These are phyloP conservation scores for Pseudozyma tsukubaensis DNA, from an alignment of 1,284 basidiomycete genomes.

Conservation along the genomic window DNA sequence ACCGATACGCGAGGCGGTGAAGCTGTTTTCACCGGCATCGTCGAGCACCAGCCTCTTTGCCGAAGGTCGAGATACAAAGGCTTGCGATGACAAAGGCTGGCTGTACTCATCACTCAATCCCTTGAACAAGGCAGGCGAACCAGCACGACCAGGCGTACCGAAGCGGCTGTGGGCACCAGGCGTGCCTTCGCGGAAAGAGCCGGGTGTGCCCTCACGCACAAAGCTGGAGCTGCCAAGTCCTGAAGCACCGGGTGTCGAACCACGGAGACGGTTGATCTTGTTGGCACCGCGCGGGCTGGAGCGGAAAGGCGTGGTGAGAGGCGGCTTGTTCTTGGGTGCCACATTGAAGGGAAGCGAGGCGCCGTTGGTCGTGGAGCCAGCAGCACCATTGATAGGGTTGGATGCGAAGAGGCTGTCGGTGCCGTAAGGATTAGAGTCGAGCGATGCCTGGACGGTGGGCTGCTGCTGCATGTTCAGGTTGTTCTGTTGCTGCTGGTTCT, in stretches of 20 bases:
- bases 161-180: slow-evolving; percentile 51
- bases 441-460: slow-evolving; percentile 70
- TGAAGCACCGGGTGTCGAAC: slow-evolving; percentile 58
- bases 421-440: slow-evolving; percentile 87
- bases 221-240: slow-evolving; percentile 48
- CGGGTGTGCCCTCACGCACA: slow-evolving; percentile 51
- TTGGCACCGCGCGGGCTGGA: slow-evolving; percentile 60
- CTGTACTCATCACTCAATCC: slow-evolving; percentile 74
- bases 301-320: slow-evolving; percentile 72
- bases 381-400: slow-evolving; percentile 44
- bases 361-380: slow-evolving; percentile 53
- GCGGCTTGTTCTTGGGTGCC: slow-evolving; percentile 70
- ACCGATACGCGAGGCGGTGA: slow-evolving; percentile 39
- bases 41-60: slow-evolving; percentile 95
- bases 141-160: slow-evolving; percentile 50
- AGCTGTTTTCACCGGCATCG: slow-evolving; percentile 51
- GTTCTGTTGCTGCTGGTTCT: slow-evolving; percentile 54
- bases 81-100: slow-evolving; percentile 70
- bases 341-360: slow-evolving; percentile 65
- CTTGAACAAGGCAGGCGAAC: slow-evolving; percentile 68
- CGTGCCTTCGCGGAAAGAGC: slow-evolving; percentile 63
- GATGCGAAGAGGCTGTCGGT: slow-evolving; percentile 75
- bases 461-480: slow-evolving; percentile 58
- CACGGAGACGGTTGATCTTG: slow-evolving; percentile 64
- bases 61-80: slow-evolving; percentile 79